phyloP scores from a whole-genome alignment of 176 grass and related monocot genomes.

The Chrysopogon serrulatus region DNA sequence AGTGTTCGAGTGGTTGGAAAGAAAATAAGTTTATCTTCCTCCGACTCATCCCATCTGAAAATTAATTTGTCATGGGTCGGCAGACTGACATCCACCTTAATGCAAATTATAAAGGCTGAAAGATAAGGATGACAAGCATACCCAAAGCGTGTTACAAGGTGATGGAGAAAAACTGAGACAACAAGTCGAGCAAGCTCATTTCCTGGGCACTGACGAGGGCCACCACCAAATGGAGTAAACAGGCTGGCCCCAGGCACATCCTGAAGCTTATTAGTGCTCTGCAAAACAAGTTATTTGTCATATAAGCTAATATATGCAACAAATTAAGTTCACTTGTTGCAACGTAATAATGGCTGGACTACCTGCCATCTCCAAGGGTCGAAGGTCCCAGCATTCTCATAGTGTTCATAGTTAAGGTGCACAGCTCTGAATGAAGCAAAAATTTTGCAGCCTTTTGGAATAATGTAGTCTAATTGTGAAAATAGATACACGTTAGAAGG shows the following conservation, averaged over 20 bases:
- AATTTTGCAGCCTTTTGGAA: constrained; percentile 91
- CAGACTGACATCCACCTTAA: neutral
- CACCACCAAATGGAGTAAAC: constrained; percentile 85
- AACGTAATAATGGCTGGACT: neutral
- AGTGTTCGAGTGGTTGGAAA: too few relatives aligned
- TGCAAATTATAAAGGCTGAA: neutral
- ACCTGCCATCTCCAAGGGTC: constrained; percentile 89
- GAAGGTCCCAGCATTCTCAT: constrained; percentile 61
- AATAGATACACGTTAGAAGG: neutral
- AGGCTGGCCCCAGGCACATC: constrained; percentile 37
- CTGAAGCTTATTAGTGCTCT: constrained; percentile 53
- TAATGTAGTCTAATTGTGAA: constrained; percentile 52
- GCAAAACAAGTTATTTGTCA: too few relatives aligned
- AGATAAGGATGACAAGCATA: constrained; percentile 27
- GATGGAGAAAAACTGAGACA: constrained; percentile 82
- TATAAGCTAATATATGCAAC: neutral
- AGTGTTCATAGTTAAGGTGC: constrained; percentile 63
- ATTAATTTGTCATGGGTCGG: constrained; percentile 21
- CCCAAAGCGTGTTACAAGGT: constrained; percentile 77
- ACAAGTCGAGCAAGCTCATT: constrained; percentile 87
- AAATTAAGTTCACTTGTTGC: neutral
- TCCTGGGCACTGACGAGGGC: constrained; percentile 79
- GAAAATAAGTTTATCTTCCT: constrained; percentile 78
- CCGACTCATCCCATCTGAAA: constrained; percentile 82
- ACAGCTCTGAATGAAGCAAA: too few relatives aligned